Base-by-base conservation (phyloP, 768 basidiomycete genomes). In the Tricholoma sp. region DNA sequence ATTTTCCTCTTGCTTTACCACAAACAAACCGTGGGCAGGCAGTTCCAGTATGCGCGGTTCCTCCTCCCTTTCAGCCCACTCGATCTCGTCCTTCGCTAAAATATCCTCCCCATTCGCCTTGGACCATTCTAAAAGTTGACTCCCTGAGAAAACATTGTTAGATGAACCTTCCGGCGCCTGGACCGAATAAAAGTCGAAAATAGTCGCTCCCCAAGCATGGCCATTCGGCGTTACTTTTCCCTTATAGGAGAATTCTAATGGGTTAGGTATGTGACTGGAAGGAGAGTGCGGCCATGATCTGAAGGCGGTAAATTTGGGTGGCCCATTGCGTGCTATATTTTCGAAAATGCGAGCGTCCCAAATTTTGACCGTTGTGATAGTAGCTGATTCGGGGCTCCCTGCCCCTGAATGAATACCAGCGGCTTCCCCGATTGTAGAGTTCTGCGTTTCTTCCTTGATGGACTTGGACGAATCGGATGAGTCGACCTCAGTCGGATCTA, bases 151-250 rank as follows among this genome's bases (percentile, higher is more conserved):
- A 21, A 34, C 4, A 35, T 52, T 22, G n/a, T n/a, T n/a, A n/a
- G n/a, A n/a, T n/a, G n/a, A n/a, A n/a, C n/a, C n/a, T n/a, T n/a
- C n/a, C n/a, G n/a, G n/a, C n/a, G n/a, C 35, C 4, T 10, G 6
- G 27, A 51, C 12, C 10, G 19, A 19, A 19, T 51, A 51, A 16
- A 27, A 49, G 34, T 56, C 49, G 18, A 35, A 24, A 10, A 32
- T 10, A 5, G 34, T 52, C 21, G 21, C 71, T 68, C 2, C 64
- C 67, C 5, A 69, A 67, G 5, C 76, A n/a, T 14, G 71, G 19
- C 50, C 50, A 51, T 51, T 51, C 27, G 50, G 27, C 50, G 31
- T 29, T 14, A 18, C 5, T 37, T 52, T 52, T 32, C 50, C 50
- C n/a, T 11, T 5, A 41, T 41, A 41, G n/a, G 1, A 2, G n/a